These are phyloP conservation scores for Microthlaspi erraticum DNA, from an alignment of 345 rosid genomes.

Conservation along the genomic window DNA sequence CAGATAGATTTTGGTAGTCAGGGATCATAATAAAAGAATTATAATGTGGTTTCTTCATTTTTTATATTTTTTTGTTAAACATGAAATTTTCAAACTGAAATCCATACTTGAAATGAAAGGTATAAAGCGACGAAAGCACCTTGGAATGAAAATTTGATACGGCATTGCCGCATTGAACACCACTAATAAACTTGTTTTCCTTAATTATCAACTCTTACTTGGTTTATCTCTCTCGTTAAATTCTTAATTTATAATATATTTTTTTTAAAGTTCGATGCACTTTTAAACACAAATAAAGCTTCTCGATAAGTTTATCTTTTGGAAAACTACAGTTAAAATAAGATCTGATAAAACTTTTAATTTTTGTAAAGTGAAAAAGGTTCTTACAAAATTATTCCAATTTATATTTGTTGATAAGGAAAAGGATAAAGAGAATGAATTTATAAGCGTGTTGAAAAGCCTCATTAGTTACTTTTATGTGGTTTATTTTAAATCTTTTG, in stretches of 20 bases:
- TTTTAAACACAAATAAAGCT: slow-evolving; percentile 16
- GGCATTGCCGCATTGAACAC: no score
- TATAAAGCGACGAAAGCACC: no score
- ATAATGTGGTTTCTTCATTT: background rate
- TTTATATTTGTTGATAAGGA: background rate
- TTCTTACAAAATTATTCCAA: slow-evolving; percentile 17
- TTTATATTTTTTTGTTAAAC: no score
- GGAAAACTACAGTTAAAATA: background rate
- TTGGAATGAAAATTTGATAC: background rate
- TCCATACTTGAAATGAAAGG: no score
- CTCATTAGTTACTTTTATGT: slow-evolving; percentile 14
- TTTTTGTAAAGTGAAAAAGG: slow-evolving; percentile 34
- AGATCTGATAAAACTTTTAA: slow-evolving; percentile 8
- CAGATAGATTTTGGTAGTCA: no score
- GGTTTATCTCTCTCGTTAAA: background rate
- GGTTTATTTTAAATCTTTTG: slow-evolving; percentile 20
- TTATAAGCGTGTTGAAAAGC: slow-evolving; percentile 37
- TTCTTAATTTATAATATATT: background rate
- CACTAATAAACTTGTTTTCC: no score
- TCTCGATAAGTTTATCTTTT: slow-evolving; percentile 5
- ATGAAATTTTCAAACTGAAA: no score
- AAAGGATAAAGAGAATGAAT: slow-evolving; percentile 23
- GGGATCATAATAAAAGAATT: background rate
- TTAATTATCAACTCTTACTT: background rate
- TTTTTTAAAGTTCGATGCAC: background rate